These are phyloP conservation scores for Pseudogymnoascus sp. DNA, from an alignment of 2,329 filamentous ascomycete genomes.

Conservation along the genomic window DNA sequence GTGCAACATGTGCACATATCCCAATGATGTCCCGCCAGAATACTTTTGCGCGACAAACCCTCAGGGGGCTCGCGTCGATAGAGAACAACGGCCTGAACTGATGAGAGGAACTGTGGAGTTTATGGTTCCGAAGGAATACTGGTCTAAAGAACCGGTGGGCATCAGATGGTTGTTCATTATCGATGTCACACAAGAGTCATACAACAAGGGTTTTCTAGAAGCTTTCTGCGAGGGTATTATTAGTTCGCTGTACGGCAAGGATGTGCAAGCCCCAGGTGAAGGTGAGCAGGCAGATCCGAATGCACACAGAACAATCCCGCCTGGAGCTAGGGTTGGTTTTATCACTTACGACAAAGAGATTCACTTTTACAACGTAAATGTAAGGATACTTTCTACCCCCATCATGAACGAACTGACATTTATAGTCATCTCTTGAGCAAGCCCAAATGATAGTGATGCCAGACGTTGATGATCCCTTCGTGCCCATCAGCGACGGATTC, in stretches of 20 bases:
- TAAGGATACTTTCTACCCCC: constrained; percentile 36
- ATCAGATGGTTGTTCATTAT: constrained; percentile 85
- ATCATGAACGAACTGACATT: background rate
- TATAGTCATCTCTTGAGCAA: constrained; percentile 63
- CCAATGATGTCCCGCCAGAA: constrained; percentile 84
- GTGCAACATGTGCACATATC: constrained; percentile 96
- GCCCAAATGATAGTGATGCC: constrained; percentile 99
- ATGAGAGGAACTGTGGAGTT: constrained; percentile 92
- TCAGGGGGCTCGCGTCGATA: constrained; percentile 77
- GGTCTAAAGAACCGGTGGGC: constrained; percentile 87
- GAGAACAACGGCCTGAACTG: constrained; percentile 81
- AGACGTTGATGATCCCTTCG: constrained; percentile 91
- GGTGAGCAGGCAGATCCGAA: constrained; percentile 41
- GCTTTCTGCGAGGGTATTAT: constrained; percentile 85
- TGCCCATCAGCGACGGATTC: constrained; percentile 81
- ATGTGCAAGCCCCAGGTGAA: constrained; percentile 38
- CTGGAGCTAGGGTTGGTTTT: constrained; percentile 82
- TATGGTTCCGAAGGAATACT: constrained; percentile 96
- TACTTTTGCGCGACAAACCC: constrained; percentile 91
- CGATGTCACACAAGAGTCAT: constrained; percentile 85
- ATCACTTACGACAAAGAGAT: constrained; percentile 95
- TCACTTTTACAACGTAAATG: constrained; percentile 93
- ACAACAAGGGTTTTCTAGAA: constrained; percentile 83
- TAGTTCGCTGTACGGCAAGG: constrained; percentile 70
- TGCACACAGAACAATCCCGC: constrained; percentile 52